These are phyloP conservation scores for Aristolochia contorta DNA, from an alignment of 164 flowering plant species.

Conservation along the genomic window DNA sequence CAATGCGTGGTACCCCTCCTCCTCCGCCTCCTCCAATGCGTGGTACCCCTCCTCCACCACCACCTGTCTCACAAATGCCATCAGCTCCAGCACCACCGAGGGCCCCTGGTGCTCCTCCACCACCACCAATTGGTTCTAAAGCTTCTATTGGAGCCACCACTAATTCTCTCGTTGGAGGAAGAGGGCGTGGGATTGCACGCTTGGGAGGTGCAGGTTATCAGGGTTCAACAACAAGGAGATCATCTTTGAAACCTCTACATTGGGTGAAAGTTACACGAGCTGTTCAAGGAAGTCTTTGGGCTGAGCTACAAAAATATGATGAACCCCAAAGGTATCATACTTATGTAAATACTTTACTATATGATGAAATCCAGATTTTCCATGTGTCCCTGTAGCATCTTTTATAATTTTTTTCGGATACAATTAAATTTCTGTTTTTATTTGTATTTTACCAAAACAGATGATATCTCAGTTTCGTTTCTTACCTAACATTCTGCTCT, in stretches of 20 bases:
- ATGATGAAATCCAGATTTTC: neutral
- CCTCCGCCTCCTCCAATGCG: slow-evolving; percentile 29
- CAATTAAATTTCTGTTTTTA: too few species aligned
- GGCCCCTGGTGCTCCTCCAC: too few species aligned
- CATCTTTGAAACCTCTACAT: slow-evolving; percentile 82
- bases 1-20: slow-evolving; percentile 17
- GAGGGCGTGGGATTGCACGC: slow-evolving; percentile 65
- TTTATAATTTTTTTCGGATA: too few species aligned
- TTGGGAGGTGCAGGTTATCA: slow-evolving; percentile 16
- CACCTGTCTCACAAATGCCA: slow-evolving; percentile 28
- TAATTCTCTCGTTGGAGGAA: slow-evolving; percentile 19
- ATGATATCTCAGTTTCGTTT: neutral
- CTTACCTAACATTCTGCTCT: neutral
- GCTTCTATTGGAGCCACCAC: slow-evolving; percentile 9
- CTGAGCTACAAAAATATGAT: slow-evolving; percentile 70
- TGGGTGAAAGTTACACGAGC: slow-evolving; percentile 97
- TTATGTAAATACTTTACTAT: neutral
- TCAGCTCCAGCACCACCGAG: too few species aligned
- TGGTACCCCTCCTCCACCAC: slow-evolving; percentile 31
- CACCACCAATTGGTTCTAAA: slow-evolving; percentile 39
- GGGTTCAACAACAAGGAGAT: slow-evolving; percentile 41
- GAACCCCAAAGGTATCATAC: slow-evolving; percentile 56
- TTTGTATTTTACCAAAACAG: too few species aligned
- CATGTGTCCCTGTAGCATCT: neutral
- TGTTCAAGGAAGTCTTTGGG: slow-evolving; percentile 96